These are phyloP conservation scores for Globisporangium radiosum DNA, from an alignment of 352 stramenopile genomes.

Conservation along the genomic window DNA sequence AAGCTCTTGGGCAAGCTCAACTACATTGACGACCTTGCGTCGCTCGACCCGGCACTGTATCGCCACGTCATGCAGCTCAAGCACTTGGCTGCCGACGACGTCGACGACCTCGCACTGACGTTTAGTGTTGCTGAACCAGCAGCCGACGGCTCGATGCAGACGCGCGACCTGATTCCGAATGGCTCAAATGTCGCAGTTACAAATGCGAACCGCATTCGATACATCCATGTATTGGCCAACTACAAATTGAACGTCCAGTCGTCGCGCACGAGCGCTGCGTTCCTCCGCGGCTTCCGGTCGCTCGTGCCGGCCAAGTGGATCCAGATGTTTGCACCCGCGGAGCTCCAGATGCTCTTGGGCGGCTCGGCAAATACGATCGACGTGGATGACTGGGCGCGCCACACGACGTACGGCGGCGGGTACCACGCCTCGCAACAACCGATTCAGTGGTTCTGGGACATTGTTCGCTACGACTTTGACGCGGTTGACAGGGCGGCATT, in stretches of 20 bases:
- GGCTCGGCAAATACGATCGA: slow-evolving; percentile 89
- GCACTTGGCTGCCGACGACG: slow-evolving; percentile 89
- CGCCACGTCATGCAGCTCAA: slow-evolving; percentile 96
- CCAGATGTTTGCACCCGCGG: slow-evolving; percentile 81
- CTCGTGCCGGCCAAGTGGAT: slow-evolving; percentile 73
- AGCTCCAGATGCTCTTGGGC: slow-evolving; percentile 93
- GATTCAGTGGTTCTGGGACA: slow-evolving; percentile 79
- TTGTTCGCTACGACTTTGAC: slow-evolving; percentile 67
- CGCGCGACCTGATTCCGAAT: slow-evolving; percentile 73
- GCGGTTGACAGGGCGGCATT: slow-evolving; percentile 84
- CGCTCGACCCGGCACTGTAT: slow-evolving; percentile 93
- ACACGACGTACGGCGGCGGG: slow-evolving; percentile 92
- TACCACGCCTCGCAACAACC: slow-evolving; percentile 85
- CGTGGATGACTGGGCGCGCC: slow-evolving; percentile 90
- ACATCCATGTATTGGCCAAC: slow-evolving; percentile 96
- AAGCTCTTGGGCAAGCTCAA: slow-evolving; percentile 90
- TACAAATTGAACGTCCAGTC: slow-evolving; percentile 93
- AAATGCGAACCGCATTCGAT: slow-evolving; percentile 92
- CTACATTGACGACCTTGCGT: slow-evolving; percentile 90
- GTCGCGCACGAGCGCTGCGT: slow-evolving; percentile 46
- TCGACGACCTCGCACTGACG: slow-evolving; percentile 89
- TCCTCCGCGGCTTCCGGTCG: slow-evolving; percentile 67
- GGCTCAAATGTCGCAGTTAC: slow-evolving; percentile 88
- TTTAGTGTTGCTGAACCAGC: slow-evolving; percentile 88
- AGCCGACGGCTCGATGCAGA: slow-evolving; percentile 56